Percentiles rank a stretch among this genome's conserved stretches.
Conservation (phyloP, 257 asterid genomes). For the Nicotiana attenuata region DNA sequence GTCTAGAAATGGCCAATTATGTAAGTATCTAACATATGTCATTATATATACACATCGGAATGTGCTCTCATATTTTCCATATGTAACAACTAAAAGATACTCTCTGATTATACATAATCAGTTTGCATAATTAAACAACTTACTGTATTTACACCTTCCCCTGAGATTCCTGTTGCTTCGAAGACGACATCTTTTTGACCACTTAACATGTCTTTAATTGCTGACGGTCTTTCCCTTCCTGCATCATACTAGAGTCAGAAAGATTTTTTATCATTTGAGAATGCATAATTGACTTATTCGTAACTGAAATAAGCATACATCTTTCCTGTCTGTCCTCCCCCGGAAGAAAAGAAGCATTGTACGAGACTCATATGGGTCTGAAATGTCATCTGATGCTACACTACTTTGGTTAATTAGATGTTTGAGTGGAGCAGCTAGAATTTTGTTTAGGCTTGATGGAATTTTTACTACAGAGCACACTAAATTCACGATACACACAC, state of each 20-base stretch:
- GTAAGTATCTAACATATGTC: not conserved
- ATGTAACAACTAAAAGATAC: not conserved
- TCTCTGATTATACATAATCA: not conserved
- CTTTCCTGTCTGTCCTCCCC: conserved; percentile 84
- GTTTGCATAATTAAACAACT: conserved; percentile 24
- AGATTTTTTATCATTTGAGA: not conserved
- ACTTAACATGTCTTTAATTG: conserved; percentile 39
- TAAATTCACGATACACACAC: no score
- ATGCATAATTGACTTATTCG: not conserved
- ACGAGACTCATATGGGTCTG: conserved; percentile 65
- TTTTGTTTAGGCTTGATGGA: no score
- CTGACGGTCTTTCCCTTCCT: conserved; percentile 85
- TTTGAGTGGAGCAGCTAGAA: no score
- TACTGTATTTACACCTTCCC: conserved; percentile 79
- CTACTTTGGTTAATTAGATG: no score
- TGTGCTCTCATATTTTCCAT: not conserved
- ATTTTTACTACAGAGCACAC: no score
- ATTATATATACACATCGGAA: not conserved
- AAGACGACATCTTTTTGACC: conserved; percentile 49
- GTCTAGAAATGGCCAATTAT: not conserved
- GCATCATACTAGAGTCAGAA: conserved; percentile 25
- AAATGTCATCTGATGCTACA: conserved; percentile 25
- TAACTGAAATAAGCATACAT: conserved; percentile 40
- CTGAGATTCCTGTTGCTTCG: conserved; percentile 61
- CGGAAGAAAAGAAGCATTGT: conserved; percentile 76